Base-by-base conservation (phyloP, 371 early-diverging fungal species). In the Nematocida homosporus region DNA sequence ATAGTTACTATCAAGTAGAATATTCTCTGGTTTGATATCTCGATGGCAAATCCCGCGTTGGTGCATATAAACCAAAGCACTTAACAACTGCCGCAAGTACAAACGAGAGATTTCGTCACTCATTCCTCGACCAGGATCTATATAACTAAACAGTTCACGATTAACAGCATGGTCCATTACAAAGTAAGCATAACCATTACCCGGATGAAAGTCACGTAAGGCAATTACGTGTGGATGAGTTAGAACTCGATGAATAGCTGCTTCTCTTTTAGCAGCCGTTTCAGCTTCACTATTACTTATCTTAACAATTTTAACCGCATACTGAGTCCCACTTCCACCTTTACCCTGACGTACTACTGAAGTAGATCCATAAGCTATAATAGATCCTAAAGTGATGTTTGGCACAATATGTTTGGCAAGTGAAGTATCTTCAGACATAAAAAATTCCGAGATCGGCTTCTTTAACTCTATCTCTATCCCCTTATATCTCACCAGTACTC, bases 71-170 rank as follows among this genome's bases (percentile, higher is more conserved):
- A 53, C 51, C n/a, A 83, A 16, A 23, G 78, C 92, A 41, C 92
- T 86, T 85, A 94, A 88, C 54, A 96, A 85, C 80, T 96, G 95
- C 81, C 94, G 93, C 86, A 94, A 92, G 83, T 92, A 95, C 25
- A 94, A 86, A 87, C 89, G 89, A 0, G 87, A 87, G 6, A 90
- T 57, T 32, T 65, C 69, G 18, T 85, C 83, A 27, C 80, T 57
- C n/a, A 90, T 76, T 2, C 90, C 90, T 4, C 86, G 83, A 82
- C 88, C 89, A 0, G 88, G 88, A 35, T 85, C 88, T 85, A 85
- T 85, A 40, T 80, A 78, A 50, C n/a, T 32, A 38, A 52, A 61
- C 34, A 83, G 35, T 60, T 80, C 80, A 51, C 56, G 54, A 20
- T 87, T 84, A 48, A 88, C 88, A 18, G 89, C 86, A 51, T 57